These are phyloP conservation scores for Microcyclospora tardicrescens DNA, from an alignment of 2,329 filamentous ascomycete species.

Conservation along the genomic window DNA sequence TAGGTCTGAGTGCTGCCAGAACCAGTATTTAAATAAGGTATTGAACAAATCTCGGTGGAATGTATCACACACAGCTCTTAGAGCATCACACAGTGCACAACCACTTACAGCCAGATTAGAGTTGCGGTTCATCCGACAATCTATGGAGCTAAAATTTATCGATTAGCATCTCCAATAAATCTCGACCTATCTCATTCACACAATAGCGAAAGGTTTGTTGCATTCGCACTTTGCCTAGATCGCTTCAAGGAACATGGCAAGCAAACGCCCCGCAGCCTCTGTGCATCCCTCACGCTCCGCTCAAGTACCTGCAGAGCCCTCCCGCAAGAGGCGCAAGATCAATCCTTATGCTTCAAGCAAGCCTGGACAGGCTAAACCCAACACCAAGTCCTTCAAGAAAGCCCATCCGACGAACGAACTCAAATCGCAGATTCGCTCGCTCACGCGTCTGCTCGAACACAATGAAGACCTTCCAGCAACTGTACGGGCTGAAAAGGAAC, in stretches of 20 bases:
- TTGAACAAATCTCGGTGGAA: no score
- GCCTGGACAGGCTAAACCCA: slow-evolving; percentile 5
- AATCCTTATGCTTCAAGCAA: slow-evolving; percentile 1
- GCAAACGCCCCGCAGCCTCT: slow-evolving; percentile 11
- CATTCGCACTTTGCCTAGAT: background rate
- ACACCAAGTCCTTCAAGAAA: slow-evolving; percentile 16
- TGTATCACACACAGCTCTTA: no score
- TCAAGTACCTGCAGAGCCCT: slow-evolving; percentile 10
- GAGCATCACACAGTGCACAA: no score
- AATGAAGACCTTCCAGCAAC: slow-evolving; percentile 51
- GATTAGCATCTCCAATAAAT: no score
- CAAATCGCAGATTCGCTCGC: slow-evolving; percentile 58
- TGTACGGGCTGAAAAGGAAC: slow-evolving; percentile 55
- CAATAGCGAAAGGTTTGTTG: background rate
- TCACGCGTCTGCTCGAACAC: slow-evolving; percentile 51
- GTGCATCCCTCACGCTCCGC: slow-evolving; percentile 15
- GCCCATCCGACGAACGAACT: slow-evolving; percentile 40
- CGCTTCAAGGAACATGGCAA: slow-evolving; percentile 10
- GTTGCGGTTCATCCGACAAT: no score
- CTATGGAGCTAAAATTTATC: no score
- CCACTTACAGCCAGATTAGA: no score
- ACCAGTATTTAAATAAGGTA: no score
- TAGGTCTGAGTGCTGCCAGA: no score
- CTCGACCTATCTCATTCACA: no score
- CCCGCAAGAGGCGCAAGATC: slow-evolving; percentile 13